These are phyloP conservation scores for Plasmodium billcollinsi DNA, from an alignment of 169 alveolate genomes.

Conservation along the genomic window DNA sequence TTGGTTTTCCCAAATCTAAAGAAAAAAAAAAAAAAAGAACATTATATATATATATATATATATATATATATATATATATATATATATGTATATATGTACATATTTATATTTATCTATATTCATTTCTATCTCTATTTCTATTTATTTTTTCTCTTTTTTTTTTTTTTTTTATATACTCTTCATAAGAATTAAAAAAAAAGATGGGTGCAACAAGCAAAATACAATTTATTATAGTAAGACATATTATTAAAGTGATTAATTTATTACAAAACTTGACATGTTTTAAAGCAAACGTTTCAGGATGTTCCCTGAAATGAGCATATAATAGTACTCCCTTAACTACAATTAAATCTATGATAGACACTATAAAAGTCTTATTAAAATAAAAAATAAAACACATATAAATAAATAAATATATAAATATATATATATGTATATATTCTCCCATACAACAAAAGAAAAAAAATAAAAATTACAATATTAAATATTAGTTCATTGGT, in stretches of 20 bases:
- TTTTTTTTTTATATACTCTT: conserved; percentile 17
- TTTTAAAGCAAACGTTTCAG: conserved; percentile 43
- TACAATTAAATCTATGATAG: conserved; percentile 25
- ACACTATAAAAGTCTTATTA: conserved; percentile 31
- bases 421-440: too few relatives aligned
- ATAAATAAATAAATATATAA: neutral
- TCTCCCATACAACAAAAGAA: too few relatives aligned
- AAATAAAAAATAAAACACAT: neutral
- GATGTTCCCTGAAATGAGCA: conserved; percentile 59
- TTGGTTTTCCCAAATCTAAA: conserved; percentile 24
- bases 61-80: neutral
- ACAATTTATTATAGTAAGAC: conserved; percentile 20
- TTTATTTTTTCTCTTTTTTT: neutral
- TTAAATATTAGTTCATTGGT: neutral
- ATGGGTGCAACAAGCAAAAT: conserved; percentile 12
- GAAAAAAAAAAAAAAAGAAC: conserved; percentile 8
- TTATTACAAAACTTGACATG: conserved; percentile 57
- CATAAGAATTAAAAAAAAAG: conserved; percentile 33
- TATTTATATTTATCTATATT: too few relatives aligned
- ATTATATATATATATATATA: neutral
- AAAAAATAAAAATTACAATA: too few relatives aligned
- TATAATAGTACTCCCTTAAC: conserved; percentile 35
- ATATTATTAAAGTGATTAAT: conserved; percentile 22
- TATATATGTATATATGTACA: too few relatives aligned
- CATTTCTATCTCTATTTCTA: neutral